Conservation (phyloP, 2,329 filamentous ascomycete species). For the Trichoderma atroviride region DNA sequence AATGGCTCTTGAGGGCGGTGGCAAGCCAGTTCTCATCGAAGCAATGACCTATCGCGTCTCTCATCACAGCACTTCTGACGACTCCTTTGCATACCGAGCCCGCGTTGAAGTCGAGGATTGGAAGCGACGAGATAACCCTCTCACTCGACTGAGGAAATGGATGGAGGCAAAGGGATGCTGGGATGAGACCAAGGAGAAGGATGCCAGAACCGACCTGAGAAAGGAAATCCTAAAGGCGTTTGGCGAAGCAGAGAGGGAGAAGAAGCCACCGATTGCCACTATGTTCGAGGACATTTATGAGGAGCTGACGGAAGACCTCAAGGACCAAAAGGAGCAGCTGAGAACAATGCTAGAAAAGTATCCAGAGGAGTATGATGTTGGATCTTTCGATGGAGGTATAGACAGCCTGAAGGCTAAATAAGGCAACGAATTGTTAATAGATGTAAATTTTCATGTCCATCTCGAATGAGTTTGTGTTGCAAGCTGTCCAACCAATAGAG, state of each 20-base stretch:
- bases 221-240: constrained; percentile 85
- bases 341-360: constrained; percentile 80
- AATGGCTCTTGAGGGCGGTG: constrained; percentile 78
- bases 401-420: constrained; percentile 54
- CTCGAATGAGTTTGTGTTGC: neutral
- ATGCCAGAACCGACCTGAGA: constrained; percentile 64
- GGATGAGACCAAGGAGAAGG: constrained; percentile 81
- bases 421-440: neutral
- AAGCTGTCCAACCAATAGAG: neutral
- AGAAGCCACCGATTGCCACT: constrained; percentile 70
- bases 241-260: constrained; percentile 77
- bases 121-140: constrained; percentile 88
- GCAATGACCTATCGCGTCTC: constrained; percentile 98
- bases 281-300: constrained; percentile 93
- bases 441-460: neutral
- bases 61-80: constrained; percentile 95
- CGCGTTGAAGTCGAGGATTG: constrained; percentile 93
- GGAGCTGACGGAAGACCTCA: constrained; percentile 77
- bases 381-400: constrained; percentile 73
- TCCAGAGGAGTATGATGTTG: constrained; percentile 87
- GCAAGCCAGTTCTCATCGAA: constrained; percentile 83
- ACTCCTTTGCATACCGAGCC: constrained; percentile 94
- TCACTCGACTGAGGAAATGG: constrained; percentile 85
- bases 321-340: constrained; percentile 71
- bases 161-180: constrained; percentile 82